Base-by-base conservation (phyloP, 352 stramenopile species). In the Globisporangium barbulae region DNA sequence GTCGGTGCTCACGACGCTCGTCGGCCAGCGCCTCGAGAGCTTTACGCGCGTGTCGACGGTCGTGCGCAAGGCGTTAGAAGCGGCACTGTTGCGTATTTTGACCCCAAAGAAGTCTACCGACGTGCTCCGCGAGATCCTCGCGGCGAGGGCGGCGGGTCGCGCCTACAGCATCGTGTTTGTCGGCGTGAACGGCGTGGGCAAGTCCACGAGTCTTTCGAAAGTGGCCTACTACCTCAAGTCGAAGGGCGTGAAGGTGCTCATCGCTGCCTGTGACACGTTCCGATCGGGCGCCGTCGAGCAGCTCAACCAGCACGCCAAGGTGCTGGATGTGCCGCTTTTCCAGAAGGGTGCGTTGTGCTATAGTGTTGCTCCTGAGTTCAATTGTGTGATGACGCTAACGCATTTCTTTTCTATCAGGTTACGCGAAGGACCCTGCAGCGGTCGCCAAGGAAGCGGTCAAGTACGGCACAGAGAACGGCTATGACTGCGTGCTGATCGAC, bases 121-220 rank as follows among this genome's bases (percentile, higher is more conserved):
- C 67, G 82, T 99, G 22, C 76, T 99, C 15, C 90, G 96, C 63
- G 89, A 98, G 69, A 97, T 99, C 67, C 66, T 96, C 52, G 84
- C 93, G 35, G 86, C 90, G 12, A 97, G 92, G 69, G 84, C 79
- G 6, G 74, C 88, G 47, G 85, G 88, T 37, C 85, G 84, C 64
- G 91, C 96, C n/a, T 99, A 98, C 80, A 97, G 94, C 55, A 99
- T 99, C 74, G 94, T 98, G 3, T 99, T 99, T 73, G 94, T 99
- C 17, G 98, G 98, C 37, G 98, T 99, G 37, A 99, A 99, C 75
- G 98, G 98, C 56, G 95, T 99, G 49, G 97, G 97, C 64, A 99
- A 99, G 78, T 98, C 91, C n/a, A 99, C 98, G 7, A 98, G 88
- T 63, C 77, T 99, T 47, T 98, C 97, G 54, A 99, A 99, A 75